Evolutionary conservation across 345 rosid genomes (phyloP), one percentile per base, ranked within the genome.

Genomic region (Crucihimalaya himalaica): DNA sequence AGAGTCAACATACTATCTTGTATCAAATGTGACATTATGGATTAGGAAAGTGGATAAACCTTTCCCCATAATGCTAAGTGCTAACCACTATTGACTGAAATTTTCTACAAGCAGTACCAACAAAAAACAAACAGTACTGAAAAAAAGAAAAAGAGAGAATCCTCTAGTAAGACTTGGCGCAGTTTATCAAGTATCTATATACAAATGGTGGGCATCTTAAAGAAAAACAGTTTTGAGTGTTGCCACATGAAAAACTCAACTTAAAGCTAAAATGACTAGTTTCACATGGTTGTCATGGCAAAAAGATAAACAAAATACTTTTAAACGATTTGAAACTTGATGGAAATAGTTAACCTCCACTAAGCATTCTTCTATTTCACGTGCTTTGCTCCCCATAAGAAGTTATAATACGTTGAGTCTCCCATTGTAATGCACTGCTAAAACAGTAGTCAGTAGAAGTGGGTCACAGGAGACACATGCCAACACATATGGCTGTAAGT

Each of bases 271-370:
- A 46, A 46, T 27, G 29, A 37, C 45, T 40, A 52, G 37, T 75
- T 51, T 66, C 16, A 37, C 67, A 66, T 57, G 58, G n/a, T 72
- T 56, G 42, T 45, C 62, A 52, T 51, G 62, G 68, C 34, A 68
- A 61, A 57, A 75, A 64, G 63, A 54, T 31, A 63, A 61, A 37
- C 25, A 52, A 28, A 14, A 40, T 8, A 52, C 56, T 42, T 68
- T 11, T 37, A 37, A 37, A 37, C 40, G 52, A 68, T 40, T 50
- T 28, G 20, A 73, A 16, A 66, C 9, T 72, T 51, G 62, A 46
- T 52, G 48, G 70, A 75, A 68, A 61, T 8, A n/a, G 68, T 51
- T 61, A 74, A 74, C 61, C 28, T 74, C 78, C 78, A 66, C 60
- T 58, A 66, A 13, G 60, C n/a, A 37, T 58, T 48, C 35, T 47